Percentiles rank a stretch among this genome's conserved stretches.
Evolutionary conservation across 495 filamentous ascomycete genomes (phyloP).

Genomic region (Tirmania nivea): DNA sequence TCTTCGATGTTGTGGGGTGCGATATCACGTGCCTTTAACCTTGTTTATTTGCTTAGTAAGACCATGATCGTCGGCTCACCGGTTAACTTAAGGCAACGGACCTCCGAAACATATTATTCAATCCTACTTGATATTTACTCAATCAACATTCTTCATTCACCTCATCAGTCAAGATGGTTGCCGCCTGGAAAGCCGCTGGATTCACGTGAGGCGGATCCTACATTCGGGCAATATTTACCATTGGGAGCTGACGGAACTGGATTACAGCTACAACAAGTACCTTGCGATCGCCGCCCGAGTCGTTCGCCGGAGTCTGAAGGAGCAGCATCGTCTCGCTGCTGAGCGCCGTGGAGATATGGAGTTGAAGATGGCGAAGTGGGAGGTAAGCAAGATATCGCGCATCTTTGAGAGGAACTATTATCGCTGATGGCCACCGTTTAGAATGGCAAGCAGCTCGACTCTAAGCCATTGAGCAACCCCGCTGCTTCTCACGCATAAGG

Average conservation of each 20-base stretch:
- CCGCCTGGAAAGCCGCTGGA: constrained; percentile 95
- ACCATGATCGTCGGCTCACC: neutral
- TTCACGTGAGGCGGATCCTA: constrained; percentile 46
- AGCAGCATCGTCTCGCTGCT: constrained; percentile 60
- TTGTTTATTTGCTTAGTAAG: neutral
- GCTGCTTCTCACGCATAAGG: neutral
- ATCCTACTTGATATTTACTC: neutral
- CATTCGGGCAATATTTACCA: neutral
- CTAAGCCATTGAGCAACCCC: neutral
- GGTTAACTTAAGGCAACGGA: neutral
- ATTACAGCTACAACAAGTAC: constrained; percentile 60
- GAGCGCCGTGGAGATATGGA: constrained; percentile 84
- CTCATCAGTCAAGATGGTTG: constrained; percentile 56
- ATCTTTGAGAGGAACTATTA: neutral
- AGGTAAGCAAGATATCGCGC: constrained; percentile 31
- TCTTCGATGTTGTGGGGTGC: too few relatives aligned
- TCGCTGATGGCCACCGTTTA: constrained; percentile 22
- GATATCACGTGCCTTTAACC: neutral
- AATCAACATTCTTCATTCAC: neutral
- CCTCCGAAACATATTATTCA: neutral
- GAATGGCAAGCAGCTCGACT: constrained; percentile 65
- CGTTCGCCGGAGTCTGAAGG: constrained; percentile 83
- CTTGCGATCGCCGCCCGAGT: constrained; percentile 53
- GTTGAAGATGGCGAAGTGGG: constrained; percentile 85
- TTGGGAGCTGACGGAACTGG: constrained; percentile 5